Percentiles rank a stretch among this genome's conserved stretches.
Conservation (phyloP, 805 yeast genomes). For the Kodamaea leandrae region DNA sequence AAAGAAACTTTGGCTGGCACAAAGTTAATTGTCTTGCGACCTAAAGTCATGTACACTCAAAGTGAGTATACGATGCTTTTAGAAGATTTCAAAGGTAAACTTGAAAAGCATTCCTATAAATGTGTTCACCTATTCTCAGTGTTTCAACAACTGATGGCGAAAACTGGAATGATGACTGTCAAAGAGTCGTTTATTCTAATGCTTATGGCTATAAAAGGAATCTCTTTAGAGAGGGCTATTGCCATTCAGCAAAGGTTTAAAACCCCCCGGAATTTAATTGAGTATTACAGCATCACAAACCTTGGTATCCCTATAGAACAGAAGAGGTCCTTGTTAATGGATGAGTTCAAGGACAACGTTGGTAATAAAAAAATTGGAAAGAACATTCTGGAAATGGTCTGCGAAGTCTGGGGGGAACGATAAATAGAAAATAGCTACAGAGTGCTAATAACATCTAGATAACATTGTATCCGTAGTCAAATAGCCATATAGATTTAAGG, state of each 20-base stretch:
- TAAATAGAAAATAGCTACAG: neutral
- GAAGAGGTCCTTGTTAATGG: slow-evolving; percentile 26
- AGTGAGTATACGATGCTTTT: slow-evolving; percentile 46
- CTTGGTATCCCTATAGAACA: slow-evolving; percentile 20
- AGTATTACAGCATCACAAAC: slow-evolving; percentile 39
- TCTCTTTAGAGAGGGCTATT: slow-evolving; percentile 81
- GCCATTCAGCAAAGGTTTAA: slow-evolving; percentile 67
- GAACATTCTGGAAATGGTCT: slow-evolving; percentile 50
- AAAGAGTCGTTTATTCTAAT: slow-evolving; percentile 72
- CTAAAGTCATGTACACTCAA: slow-evolving; percentile 48
- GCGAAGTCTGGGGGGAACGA: slow-evolving; percentile 53
- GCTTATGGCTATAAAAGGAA: slow-evolving; percentile 77
- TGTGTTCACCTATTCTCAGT: slow-evolving; percentile 34
- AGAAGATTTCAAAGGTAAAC: slow-evolving; percentile 42
- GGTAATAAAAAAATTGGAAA: slow-evolving; percentile 54
- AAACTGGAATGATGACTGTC: slow-evolving; percentile 66
- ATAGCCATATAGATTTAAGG: too few relatives aligned
- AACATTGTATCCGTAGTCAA: too few relatives aligned
- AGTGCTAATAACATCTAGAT: too few relatives aligned
- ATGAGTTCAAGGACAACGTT: slow-evolving; percentile 39
- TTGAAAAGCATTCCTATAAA: slow-evolving; percentile 35
- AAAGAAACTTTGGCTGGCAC: slow-evolving; percentile 28
- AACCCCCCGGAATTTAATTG: slow-evolving; percentile 64
- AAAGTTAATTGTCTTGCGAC: slow-evolving; percentile 49
- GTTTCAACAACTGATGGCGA: slow-evolving; percentile 68